A percentile compares a stretch with the other conserved stretches of the same genome.
Conservation (phyloP, 1,284 basidiomycete species). For the Pyrrhoderma noxium region DNA sequence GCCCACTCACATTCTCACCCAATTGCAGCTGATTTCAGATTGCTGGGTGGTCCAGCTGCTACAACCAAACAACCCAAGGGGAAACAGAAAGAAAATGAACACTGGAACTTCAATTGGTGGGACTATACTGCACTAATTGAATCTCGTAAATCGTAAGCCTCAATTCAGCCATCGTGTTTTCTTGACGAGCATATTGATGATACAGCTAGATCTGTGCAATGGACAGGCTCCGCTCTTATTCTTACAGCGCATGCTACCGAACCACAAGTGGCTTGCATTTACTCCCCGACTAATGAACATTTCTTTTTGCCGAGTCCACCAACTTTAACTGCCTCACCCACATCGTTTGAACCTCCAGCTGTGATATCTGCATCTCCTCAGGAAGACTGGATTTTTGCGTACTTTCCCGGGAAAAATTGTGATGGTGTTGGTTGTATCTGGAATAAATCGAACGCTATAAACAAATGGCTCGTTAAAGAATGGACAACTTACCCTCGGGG, state of each 20-base stretch:
- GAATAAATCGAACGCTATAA: conserved; percentile 47
- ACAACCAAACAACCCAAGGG: conserved; percentile 7
- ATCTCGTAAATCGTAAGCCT: conserved; percentile 44
- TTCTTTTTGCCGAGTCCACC: conserved; percentile 50
- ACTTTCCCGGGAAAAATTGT: conserved; percentile 50
- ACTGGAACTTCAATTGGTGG: conserved; percentile 67
- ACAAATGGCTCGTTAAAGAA: conserved; percentile 56
- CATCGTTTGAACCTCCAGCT: conserved; percentile 52
- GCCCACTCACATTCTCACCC: conserved; percentile 6
- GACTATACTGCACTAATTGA: conserved; percentile 57
- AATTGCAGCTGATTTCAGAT: neutral
- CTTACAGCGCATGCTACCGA: conserved; percentile 57
- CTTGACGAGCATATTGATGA: conserved; percentile 5
- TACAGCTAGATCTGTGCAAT: conserved; percentile 50
- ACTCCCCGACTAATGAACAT: conserved; percentile 61
- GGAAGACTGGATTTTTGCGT: conserved; percentile 65
- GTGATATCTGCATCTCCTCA: conserved; percentile 51
- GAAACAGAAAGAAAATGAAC: conserved; percentile 46
- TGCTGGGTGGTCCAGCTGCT: neutral
- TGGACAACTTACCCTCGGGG: conserved; percentile 45
- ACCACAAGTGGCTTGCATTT: conserved; percentile 51
- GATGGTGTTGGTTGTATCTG: conserved; percentile 62
- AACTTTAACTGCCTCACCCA: conserved; percentile 37
- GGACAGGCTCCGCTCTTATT: conserved; percentile 61
- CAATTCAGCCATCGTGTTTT: neutral